Conservation (phyloP, 495 filamentous ascomycete genomes). For the Xylaria telfairii region DNA sequence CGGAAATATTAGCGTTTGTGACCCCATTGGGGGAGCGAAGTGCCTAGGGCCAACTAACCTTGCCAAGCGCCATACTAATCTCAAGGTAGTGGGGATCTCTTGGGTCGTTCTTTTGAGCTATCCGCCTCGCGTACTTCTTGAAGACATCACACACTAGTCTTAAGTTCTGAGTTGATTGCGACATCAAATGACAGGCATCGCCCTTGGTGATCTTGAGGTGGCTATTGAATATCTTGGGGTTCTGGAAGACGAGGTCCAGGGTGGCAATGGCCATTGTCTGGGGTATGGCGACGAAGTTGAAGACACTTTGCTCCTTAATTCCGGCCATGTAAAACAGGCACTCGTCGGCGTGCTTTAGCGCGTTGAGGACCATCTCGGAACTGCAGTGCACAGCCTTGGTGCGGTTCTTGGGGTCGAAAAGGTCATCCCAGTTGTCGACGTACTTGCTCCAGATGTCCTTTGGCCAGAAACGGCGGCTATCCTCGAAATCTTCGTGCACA, state of each 20-base stretch:
- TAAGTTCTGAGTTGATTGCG: conserved; percentile 89
- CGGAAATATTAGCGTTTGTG: conserved; percentile 9
- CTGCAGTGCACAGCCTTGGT: conserved; percentile 84
- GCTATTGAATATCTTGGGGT: conserved; percentile 82
- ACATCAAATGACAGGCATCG: conserved; percentile 89
- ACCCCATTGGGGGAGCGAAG: too few relatives aligned
- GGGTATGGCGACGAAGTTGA: conserved; percentile 99
- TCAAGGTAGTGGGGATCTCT: conserved; percentile 92
- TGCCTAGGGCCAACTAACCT: conserved; percentile 63
- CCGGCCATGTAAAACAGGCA: conserved; percentile 98
- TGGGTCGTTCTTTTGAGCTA: conserved; percentile 94
- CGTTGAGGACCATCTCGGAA: conserved; percentile 92
- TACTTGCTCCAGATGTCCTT: conserved; percentile 96
- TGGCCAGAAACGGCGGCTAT: conserved; percentile 90
- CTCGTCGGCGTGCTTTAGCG: conserved; percentile 85
- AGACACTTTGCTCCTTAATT: conserved; percentile 95
- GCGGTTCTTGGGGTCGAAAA: conserved; percentile 81
- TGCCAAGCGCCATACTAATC: conserved; percentile 88
- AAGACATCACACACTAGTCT: conserved; percentile 79
- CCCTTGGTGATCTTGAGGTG: conserved; percentile 98
- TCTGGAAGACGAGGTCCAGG: conserved; percentile 88
- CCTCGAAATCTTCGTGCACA: conserved; percentile 85
- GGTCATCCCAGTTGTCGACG: conserved; percentile 84
- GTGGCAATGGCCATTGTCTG: conserved; percentile 98
- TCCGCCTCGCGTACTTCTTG: conserved; percentile 73